phyloP scores from a whole-genome alignment of 495 filamentous ascomycete species.

The Aspergillus hancockii region DNA sequence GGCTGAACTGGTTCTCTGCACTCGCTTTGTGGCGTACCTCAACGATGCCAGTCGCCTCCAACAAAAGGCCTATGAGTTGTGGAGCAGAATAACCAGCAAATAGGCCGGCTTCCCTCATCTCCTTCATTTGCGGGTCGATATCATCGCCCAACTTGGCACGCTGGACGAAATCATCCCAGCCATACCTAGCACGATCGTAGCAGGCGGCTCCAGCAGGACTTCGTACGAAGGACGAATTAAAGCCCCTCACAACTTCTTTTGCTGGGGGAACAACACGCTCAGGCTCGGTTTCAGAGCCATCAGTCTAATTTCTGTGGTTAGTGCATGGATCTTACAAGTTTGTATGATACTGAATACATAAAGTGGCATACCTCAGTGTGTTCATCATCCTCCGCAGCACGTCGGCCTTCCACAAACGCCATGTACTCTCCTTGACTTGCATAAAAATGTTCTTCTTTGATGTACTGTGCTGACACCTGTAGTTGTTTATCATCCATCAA shows the following conservation, averaged over 20 bases:
- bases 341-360: not conserved
- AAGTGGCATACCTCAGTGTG: conserved; percentile 43
- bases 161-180: conserved; percentile 47
- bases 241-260: conserved; percentile 38
- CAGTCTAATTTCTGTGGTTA: conserved; percentile 32
- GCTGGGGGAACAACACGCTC: conserved; percentile 26
- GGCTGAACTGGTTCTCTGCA: conserved; percentile 10
- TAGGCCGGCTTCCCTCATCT: conserved; percentile 27
- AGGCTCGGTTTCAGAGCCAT: conserved; percentile 39
- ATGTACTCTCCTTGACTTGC: conserved; percentile 45
- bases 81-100: conserved; percentile 18
- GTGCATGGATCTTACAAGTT: not conserved
- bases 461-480: conserved; percentile 29
- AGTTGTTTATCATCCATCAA: conserved; percentile 14
- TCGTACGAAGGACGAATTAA: conserved; percentile 37
- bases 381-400: conserved; percentile 49
- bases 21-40: conserved; percentile 15
- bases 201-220: conserved; percentile 35
- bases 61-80: conserved; percentile 23
- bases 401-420: conserved; percentile 38
- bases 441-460: conserved; percentile 40
- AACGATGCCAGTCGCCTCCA: conserved; percentile 25
- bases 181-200: conserved; percentile 33
- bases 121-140: conserved; percentile 42
- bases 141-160: conserved; percentile 41